Evolutionary conservation across 2,329 filamentous ascomycete genomes (phyloP), one percentile per base, ranked within the genome.

Genomic region (Fusarium domesticum): DNA sequence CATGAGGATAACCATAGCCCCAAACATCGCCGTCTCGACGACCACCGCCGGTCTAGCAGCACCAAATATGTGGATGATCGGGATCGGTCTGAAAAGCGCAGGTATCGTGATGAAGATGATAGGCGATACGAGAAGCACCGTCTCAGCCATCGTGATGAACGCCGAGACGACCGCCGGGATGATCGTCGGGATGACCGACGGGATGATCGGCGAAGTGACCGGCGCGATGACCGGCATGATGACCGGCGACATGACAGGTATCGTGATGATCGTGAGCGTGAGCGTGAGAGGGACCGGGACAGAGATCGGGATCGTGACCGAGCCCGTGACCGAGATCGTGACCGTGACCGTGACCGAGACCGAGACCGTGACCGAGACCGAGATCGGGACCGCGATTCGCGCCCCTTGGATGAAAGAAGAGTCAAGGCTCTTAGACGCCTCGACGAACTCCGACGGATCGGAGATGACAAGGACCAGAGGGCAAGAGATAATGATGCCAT

Each of bases 401-500:
- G 60, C 12, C 67, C 62, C 15, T 63, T 64, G 30, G 66, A 70
- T 47, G 70, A 73, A 47, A 65, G 69, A 11, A 65, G 70, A 47
- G 62, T 68, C 43, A 74, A 62, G 50, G 70, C 64, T 16, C 63
- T 70, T 38, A 64, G 61, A 37, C 71, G 65, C 37, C 65, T 69
- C 36, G 69, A 71, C n/a, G 67, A 72, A 44, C 65, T 74, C 25
- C 67, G 70, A 7, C 64, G 64, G 16, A 71, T 76, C 48, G 68
- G 70, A 17, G 74, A 81, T 37, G 70, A 77, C 39, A 73, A 73
- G 42, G 68, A 79, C 37, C 71, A 74, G 51, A 66, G 72, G 18
- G 70, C 64, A 35, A 67, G 64, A 40, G 67, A 74, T 39, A 70
- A 72, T 35, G 71, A 74, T 45, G 70, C 70, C 4, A 68, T 73